Evolutionary conservation across 1,139 yeast genomes (phyloP), one percentile per base, ranked within the genome.

Genomic region (Debaryomyces singareniensis): DNA sequence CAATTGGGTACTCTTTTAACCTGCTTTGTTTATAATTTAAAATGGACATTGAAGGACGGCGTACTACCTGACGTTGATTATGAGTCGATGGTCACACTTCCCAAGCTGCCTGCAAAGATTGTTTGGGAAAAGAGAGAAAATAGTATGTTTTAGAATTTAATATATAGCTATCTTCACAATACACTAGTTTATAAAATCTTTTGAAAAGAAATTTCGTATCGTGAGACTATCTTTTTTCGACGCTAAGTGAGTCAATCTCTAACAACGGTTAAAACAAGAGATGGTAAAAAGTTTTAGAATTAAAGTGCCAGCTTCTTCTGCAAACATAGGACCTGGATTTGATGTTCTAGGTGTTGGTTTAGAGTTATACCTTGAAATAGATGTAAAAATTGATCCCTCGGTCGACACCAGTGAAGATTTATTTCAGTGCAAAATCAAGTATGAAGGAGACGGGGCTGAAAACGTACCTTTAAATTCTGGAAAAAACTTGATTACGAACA

Each of bases 271-370:
- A n/a, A n/a, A n/a, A 10, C 7, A 13, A 13, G 21, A n/a, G n/a
- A 23, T 23, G 25, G 14, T 13, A 13, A 63, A 71, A 38, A 57
- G 63, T 34, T 76, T 76, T 51, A 53, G 52, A 29, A 75, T 89
- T 47, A 76, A 73, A 35, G 95, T 91, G 11, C 98, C 98, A 2
- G 96, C 97, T 2, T 89, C 97, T 2, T 84, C 95, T 29, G 98
- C 98, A 47, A 91, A 91, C 51, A 89, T 91, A 32, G 98, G 98
- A 5, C 98, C 98, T 2, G 98, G 98, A 1, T 91, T 89, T 51
- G 98, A 91, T 56, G 98, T 91, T 4, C 66, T 91, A 31, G 98
- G 98, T 13, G 78, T 91, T 29, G 96, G 96, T 24, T 70, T 91
- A 42, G 69, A 81, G 36, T 61, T 87, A 28, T 86, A 66, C 51